phyloP scores from a whole-genome alignment of 768 basidiomycete species.

The Xerocomus spinulosus region DNA sequence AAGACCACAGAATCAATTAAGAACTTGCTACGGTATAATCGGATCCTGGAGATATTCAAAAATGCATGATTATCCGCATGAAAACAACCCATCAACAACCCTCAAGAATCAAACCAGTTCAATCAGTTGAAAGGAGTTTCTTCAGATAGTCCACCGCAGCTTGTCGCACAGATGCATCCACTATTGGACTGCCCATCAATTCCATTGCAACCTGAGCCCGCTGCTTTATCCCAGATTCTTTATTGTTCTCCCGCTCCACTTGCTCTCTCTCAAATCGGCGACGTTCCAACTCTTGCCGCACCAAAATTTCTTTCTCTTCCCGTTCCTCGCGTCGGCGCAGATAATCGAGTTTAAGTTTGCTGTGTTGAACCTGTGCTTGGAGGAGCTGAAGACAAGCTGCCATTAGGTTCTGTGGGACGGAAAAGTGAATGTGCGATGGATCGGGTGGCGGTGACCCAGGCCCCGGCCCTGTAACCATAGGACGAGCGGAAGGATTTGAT shows the following conservation, averaged over 20 bases:
- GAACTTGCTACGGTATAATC: constrained; percentile 7
- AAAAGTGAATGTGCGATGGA: constrained; percentile 43
- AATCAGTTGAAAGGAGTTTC: constrained; percentile 47
- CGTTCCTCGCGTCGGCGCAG: constrained; percentile 63
- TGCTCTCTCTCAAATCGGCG: constrained; percentile 52
- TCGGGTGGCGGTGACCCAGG: constrained; percentile 29
- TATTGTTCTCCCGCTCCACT: constrained; percentile 50
- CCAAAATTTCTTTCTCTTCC: constrained; percentile 54
- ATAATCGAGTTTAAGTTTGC: constrained; percentile 67
- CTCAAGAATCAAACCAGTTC: constrained; percentile 19
- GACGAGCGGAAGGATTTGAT: constrained; percentile 16
- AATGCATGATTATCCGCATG: constrained; percentile 10
- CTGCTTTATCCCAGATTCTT: constrained; percentile 52
- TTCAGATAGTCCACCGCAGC: constrained; percentile 71
- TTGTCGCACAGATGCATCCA: constrained; percentile 58
- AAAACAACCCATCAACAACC: constrained; percentile 1
- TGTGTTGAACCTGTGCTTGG: constrained; percentile 64
- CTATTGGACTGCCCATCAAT: constrained; percentile 51
- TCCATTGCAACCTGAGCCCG: constrained; percentile 66
- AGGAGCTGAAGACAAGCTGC: constrained; percentile 55
- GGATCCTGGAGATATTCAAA: constrained; percentile 3
- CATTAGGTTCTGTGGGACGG: constrained; percentile 55
- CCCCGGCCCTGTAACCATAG: constrained; percentile 5
- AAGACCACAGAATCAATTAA: constrained; percentile 2
- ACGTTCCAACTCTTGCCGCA: constrained; percentile 51